Evolutionary conservation across 2,329 filamentous ascomycete species (phyloP).

Genomic region (Colletotrichum sp.): DNA sequence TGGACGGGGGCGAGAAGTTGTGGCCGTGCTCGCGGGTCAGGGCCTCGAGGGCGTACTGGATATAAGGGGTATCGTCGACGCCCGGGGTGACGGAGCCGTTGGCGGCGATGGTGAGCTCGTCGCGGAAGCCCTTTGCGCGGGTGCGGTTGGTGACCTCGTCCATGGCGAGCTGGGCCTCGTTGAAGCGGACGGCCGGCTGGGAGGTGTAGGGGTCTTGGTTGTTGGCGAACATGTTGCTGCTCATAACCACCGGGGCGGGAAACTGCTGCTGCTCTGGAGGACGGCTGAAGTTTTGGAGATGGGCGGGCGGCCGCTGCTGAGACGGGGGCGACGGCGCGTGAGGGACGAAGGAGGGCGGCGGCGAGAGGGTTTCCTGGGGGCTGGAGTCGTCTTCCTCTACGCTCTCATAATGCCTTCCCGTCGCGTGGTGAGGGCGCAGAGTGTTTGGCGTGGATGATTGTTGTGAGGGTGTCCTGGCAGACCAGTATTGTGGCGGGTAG

Average conservation of each 20-base stretch:
- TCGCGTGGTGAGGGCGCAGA: slow-evolving; percentile 18
- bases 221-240: slow-evolving; percentile 8
- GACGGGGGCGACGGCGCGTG: slow-evolving; percentile 45
- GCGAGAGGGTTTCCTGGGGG: slow-evolving; percentile 32
- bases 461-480: slow-evolving; percentile 24
- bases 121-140: slow-evolving; percentile 45
- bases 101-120: slow-evolving; percentile 54
- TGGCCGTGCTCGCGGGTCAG: slow-evolving; percentile 77
- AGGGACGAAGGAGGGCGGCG: slow-evolving; percentile 38
- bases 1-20: slow-evolving; percentile 49
- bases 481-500: slow-evolving; percentile 22
- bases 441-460: slow-evolving; percentile 23
- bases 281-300: not conserved
- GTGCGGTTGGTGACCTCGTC: slow-evolving; percentile 24
- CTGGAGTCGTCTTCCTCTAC: slow-evolving; percentile 24
- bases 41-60: slow-evolving; percentile 88
- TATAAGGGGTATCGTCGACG: slow-evolving; percentile 84
- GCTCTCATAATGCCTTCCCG: slow-evolving; percentile 16
- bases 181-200: slow-evolving; percentile 36
- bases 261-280: not conserved
- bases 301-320: slow-evolving; percentile 15
- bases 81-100: slow-evolving; percentile 70
- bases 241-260: slow-evolving; percentile 9
- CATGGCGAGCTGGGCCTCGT: slow-evolving; percentile 39
- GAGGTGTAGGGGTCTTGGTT: slow-evolving; percentile 43